Conservation (phyloP, 371 early-diverging fungal genomes). For the Apophysomyces elegans region DNA sequence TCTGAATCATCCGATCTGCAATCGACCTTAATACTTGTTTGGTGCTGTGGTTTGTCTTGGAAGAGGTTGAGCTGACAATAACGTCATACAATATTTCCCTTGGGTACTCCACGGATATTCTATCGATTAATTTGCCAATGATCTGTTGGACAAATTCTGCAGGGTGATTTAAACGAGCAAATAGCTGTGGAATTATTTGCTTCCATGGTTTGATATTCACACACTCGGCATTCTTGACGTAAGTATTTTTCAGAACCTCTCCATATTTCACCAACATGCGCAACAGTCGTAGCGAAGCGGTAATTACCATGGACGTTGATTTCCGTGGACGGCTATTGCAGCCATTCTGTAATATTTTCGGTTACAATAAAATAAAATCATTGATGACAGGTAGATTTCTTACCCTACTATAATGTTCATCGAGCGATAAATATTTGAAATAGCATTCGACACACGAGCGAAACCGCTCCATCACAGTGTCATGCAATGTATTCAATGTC, state of each 20-base stretch:
- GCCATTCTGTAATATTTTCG: not conserved
- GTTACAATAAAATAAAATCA: not conserved
- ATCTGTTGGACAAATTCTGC: slow-evolving; percentile 55
- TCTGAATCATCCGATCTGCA: slow-evolving; percentile 47
- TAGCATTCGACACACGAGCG: slow-evolving; percentile 35
- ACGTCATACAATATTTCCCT: slow-evolving; percentile 74
- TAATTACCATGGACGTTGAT: slow-evolving; percentile 51
- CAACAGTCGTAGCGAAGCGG: slow-evolving; percentile 68
- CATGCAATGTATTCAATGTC: slow-evolving; percentile 27
- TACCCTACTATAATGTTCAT: slow-evolving; percentile 28
- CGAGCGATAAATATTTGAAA: slow-evolving; percentile 40
- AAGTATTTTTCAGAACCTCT: slow-evolving; percentile 44
- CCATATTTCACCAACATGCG: slow-evolving; percentile 73
- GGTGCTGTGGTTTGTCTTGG: slow-evolving; percentile 48
- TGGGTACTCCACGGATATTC: slow-evolving; percentile 67
- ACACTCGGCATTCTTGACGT: slow-evolving; percentile 43
- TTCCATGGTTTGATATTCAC: slow-evolving; percentile 69
- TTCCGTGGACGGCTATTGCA: not conserved
- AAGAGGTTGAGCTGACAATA: slow-evolving; percentile 64
- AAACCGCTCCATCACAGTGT: slow-evolving; percentile 29
- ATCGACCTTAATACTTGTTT: slow-evolving; percentile 46
- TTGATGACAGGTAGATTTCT: not conserved
- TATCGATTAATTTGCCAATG: slow-evolving; percentile 55
- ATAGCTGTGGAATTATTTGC: slow-evolving; percentile 79
- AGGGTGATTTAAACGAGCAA: slow-evolving; percentile 75